Evolutionary conservation across 768 basidiomycete genomes (phyloP).

Genomic region (Megacollybia marginata): DNA sequence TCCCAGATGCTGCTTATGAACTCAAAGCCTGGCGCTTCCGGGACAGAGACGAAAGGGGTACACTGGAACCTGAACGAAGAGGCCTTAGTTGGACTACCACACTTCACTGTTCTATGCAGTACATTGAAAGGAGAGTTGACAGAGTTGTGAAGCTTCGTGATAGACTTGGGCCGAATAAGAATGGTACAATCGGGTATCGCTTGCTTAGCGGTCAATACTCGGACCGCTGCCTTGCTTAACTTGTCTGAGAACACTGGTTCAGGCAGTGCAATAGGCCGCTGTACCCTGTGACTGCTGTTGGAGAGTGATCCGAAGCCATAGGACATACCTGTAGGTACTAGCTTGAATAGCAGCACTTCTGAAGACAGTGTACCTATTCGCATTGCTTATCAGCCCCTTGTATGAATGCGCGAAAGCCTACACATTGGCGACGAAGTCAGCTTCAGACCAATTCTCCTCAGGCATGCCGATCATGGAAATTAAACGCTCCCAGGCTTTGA

Average conservation of each 20-base stretch:
- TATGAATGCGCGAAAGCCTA: slow-evolving; percentile 17
- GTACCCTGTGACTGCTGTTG: slow-evolving; percentile 27
- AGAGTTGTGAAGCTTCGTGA: slow-evolving; percentile 34
- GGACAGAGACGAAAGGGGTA: slow-evolving; percentile 40
- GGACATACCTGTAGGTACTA: slow-evolving; percentile 34
- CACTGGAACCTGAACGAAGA: slow-evolving; percentile 46
- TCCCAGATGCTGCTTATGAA: slow-evolving; percentile 51
- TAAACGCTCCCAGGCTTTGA: slow-evolving; percentile 37
- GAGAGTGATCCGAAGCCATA: slow-evolving; percentile 1
- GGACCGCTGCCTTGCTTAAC: slow-evolving; percentile 20
- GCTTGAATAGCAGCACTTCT: slow-evolving; percentile 35
- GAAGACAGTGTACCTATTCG: slow-evolving; percentile 37
- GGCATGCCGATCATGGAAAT: slow-evolving; percentile 30
- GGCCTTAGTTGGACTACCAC: slow-evolving; percentile 29
- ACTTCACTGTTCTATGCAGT: slow-evolving; percentile 30
- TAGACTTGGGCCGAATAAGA: slow-evolving; percentile 31
- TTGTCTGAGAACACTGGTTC: slow-evolving; percentile 25
- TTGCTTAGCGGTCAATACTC: slow-evolving; percentile 38
- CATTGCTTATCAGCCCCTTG: background rate
- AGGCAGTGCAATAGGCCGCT: slow-evolving; percentile 40
- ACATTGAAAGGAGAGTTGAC: slow-evolving; percentile 39
- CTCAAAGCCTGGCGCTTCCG: slow-evolving; percentile 41
- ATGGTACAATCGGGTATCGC: slow-evolving; percentile 43
- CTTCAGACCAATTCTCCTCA: slow-evolving; percentile 44
- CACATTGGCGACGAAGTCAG: slow-evolving; percentile 50